Evolutionary conservation across 306 rosid species (phyloP), one percentile per base, ranked within the genome.

Genomic region (Lathyrus sativus): DNA sequence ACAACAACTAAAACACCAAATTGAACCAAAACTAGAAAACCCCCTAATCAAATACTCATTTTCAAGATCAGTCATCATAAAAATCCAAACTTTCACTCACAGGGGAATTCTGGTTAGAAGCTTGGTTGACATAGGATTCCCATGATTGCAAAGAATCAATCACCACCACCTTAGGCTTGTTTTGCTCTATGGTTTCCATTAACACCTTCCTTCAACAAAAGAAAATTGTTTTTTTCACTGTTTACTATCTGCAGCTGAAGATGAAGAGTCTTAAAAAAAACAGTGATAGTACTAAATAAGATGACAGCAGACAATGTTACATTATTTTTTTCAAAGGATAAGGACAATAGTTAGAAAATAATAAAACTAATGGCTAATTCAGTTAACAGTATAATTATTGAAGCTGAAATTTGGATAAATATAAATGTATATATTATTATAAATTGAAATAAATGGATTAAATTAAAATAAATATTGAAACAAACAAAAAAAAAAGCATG

Each of bases 101-200:
- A 18, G 74, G 97, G 63, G 28, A 48, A 28, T 75, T 86, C 74
- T 85, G 91, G 31, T 64, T 86, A 73, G 74, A 74, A 76, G 96
- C 89, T 51, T 86, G 85, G 48, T 22, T 28, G 41, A 86, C 50
- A 74, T 45, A 26, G 43, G 22, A 72, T 18, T 88, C 88, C 99
- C 99, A 93, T 53, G 96, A 81, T 49, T 84, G 90, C 78, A 81
- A 17, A 22, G 97, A 85, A 45, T 83, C 90, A 51, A 93, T 81
- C 59, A 81, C 80, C 18, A 86, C 79, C 53, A 81, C 97, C 80
- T 46, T 84, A 2, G 96, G 7, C 56, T 72, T 55, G 55, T 43
- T 77, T 67, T 69, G 79, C 58, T 79, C 89, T 44, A 38, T 51
- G 35, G 7, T 53, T 9, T 80, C 91, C 65, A 80, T 80, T 76